Percentiles rank a stretch among this genome's conserved stretches.
These are phyloP conservation scores for Jatropha curcas DNA, from an alignment of 345 rosid genomes.

Conservation along the genomic window DNA sequence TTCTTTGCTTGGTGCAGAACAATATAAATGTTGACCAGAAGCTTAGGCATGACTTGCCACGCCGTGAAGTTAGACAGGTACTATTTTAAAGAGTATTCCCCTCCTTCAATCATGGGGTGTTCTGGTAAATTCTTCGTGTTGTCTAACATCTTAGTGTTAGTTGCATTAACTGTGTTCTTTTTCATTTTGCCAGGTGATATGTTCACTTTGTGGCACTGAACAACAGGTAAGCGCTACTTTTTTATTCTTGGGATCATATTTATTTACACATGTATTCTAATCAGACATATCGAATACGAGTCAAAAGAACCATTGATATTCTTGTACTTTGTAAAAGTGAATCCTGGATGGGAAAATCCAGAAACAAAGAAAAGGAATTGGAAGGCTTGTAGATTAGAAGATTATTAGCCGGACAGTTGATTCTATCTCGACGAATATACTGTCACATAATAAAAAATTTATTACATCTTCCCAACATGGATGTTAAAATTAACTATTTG, in stretches of 20 bases:
- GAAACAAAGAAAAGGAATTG: not conserved
- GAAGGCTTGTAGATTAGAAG: not conserved
- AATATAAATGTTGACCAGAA: constrained; percentile 55
- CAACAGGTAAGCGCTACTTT: constrained; percentile 64
- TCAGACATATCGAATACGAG: not conserved
- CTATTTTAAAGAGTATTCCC: not conserved
- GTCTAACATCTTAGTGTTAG: not conserved
- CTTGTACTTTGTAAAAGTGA: not conserved
- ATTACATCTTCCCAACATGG: not conserved
- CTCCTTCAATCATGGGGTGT: not conserved
- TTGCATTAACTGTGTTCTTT: not conserved
- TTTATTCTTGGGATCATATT: not conserved
- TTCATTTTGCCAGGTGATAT: constrained; percentile 50
- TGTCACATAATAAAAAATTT: not conserved
- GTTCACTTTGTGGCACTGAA: constrained; percentile 81
- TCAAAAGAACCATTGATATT: not conserved
- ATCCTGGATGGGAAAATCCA: not conserved
- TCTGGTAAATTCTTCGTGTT: not conserved
- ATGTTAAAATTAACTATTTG: not conserved
- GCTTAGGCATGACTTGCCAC: constrained; percentile 76
- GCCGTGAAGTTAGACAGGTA: constrained; percentile 70
- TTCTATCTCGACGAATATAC: not conserved
- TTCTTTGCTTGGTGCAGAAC: constrained; percentile 42
- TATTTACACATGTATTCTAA: not conserved
- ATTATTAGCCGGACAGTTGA: not conserved